phyloP scores from a whole-genome alignment of 176 grass and related monocot species.

The Chloris gayana region DNA sequence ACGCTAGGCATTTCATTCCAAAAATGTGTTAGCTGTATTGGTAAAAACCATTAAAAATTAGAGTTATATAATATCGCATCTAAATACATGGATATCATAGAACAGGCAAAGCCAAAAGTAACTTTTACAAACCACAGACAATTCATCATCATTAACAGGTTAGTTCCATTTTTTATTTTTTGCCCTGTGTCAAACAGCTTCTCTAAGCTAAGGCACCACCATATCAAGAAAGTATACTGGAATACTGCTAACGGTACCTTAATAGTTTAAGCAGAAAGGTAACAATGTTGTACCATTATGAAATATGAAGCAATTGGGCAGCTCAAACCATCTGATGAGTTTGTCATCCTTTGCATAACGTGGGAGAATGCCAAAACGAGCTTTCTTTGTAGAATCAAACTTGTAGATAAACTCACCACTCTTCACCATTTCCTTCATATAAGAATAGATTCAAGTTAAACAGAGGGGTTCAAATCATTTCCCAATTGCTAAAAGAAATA shows the following conservation, averaged over 20 bases:
- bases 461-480: neutral
- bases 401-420: conserved; percentile 79
- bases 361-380: conserved; percentile 84
- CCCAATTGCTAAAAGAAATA: neutral
- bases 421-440: conserved; percentile 90
- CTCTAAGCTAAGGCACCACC: neutral
- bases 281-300: conserved; percentile 69
- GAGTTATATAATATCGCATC: neutral
- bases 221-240: neutral
- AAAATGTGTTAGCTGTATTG: too few relatives aligned
- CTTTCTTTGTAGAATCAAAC: conserved; percentile 91
- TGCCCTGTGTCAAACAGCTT: neutral
- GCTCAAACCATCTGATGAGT: conserved; percentile 96
- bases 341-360: conserved; percentile 86
- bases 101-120: neutral
- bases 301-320: conserved; percentile 96
- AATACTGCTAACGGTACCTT: neutral
- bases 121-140: too few relatives aligned
- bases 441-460: conserved; percentile 22
- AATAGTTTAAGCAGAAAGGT: neutral
- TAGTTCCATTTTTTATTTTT: too few relatives aligned
- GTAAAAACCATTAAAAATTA: too few relatives aligned
- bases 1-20: too few relatives aligned
- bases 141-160: too few relatives aligned
- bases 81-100: neutral